Base-by-base conservation (phyloP, 2,329 filamentous ascomycete species). In the Fusarium illudens region DNA sequence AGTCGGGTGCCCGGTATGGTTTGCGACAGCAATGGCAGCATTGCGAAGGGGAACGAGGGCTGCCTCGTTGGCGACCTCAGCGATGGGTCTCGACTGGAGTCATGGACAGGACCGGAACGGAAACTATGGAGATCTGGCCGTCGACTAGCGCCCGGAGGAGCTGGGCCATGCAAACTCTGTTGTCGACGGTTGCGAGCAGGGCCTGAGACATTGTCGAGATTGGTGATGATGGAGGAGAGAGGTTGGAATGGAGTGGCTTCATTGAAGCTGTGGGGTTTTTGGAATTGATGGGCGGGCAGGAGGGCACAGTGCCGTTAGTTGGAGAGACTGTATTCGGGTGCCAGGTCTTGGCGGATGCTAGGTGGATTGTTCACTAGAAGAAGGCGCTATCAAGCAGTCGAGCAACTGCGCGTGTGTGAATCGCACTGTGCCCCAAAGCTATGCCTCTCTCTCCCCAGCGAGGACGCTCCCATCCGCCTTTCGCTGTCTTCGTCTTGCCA, bases 201-300 rank as follows among this genome's bases (percentile, higher is more conserved):
- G 30, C 20, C 52, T 29, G 44, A 48, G 37, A 57, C 32, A 46
- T 44, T 29, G 25, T 36, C 30, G 30, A 48, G 33, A 36, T 44
- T 36, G 33, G 39, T 37, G 33, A 48, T 44, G 42, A 32, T 51
- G 55, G 58, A 51, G 37, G 20, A 29, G 57, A 29, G 37, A 48
- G 12, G 19, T 22, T 68, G 67, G 67, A 70, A 70, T 70, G 67
- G 15, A 46, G 51, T 65, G 57, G 42, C 37, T 49, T n/a, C n/a
- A n/a, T n/a, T 50, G 34, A 57, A 29, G 42, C 11, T 39, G 46
- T 52, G 49, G 55, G 49, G 13, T n/a, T 46, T 27, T 17, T 37
- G 58, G 34, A 44, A 33, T 30, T 46, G 25, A 30, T 42, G 50
- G 56, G 27, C 53, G 30, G 44, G 37, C n/a, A 19, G 17, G 11